Evolutionary conservation across 2,329 filamentous ascomycete species (phyloP), one percentile per base, ranked within the genome.

Genomic region (Salinomyces thailandicus): DNA sequence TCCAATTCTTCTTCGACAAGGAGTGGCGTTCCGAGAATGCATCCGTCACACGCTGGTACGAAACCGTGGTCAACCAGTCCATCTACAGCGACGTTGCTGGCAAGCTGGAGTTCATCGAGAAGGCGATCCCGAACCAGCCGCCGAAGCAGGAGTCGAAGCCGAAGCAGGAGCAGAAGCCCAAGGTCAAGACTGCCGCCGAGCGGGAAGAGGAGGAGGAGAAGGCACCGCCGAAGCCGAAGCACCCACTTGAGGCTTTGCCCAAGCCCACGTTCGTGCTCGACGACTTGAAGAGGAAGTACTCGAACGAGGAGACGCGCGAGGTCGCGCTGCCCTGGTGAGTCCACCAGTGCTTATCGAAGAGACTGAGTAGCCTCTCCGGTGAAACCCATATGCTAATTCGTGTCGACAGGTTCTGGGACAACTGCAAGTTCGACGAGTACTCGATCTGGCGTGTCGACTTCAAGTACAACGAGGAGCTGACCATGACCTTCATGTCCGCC

Each of bases 401-500:
- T n/a, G n/a, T n/a, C n/a, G n/a, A 14, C 13, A 38, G 36, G 36
- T 96, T 98, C 80, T 98, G 89, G 89, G 79, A 95, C 71, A 85
- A 93, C 66, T 77, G 78, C 68, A 89, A 91, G 61, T 80, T 91
- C 54, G 81, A 86, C 49, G 91, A 98, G 69, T 98, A 91, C 77
- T 93, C 86, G 38, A 69, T 98, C 64, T 98, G 86, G 85, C 79
- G 77, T 64, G 71, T 87, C 54, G 81, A 87, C 68, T 98, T 94
- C 80, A 95, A 94, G 80, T 98, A 98, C 77, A 93, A 95, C 68
- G 79, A 94, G 44, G 91, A 98, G 79, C 77, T 98, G 52, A 95
- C 85, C 60, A 72, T 91, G 67, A 83, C 82, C 60, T 98, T 98
- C 83, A 98, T 98, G 91, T 89, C 85, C 54, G 85, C 82, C 75